Base-by-base conservation (phyloP, 2,329 filamentous ascomycete species). In the Biscogniauxia marginata region DNA sequence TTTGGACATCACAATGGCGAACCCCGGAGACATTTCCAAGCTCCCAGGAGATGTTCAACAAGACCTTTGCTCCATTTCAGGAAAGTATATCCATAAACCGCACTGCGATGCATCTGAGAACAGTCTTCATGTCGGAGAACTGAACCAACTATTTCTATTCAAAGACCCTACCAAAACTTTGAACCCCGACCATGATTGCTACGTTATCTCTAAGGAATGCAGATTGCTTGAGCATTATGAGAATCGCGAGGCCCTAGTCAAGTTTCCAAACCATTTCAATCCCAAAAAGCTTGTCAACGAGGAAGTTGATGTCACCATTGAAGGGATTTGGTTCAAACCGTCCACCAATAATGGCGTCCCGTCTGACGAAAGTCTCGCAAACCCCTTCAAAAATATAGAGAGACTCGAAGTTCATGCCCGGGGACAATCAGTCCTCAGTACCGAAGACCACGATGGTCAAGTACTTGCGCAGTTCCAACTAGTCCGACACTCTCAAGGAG, bases 61-160 rank as follows among this genome's bases (percentile, higher is more conserved):
- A 1, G 39, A 50, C 39, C 6, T 65, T 2, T 1, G 19, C 4
- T 58, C 49, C 18, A 49, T 63, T 7, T 8, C 21, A 11, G 66
- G 65, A 4, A 47, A 4, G 0, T 71, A 68, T 49, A 2, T 46
- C 1, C 56, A 62, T 16, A 48, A 56, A 4, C 63, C 65, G 1
- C 25, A 66, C 7, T 74, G 72, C 44, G 71, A 70, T n/a, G 63
- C 65, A 1, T 64, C 72, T 0, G 69, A 71, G 52, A 46, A 65
- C 7, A 68, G 64, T 18, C 61, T 74, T 0, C 66, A 68, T 46
- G 56, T 63, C 13, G 18, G n/a, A 9, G 7, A 52, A 0, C 21
- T 44, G 0, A 43, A 34, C 24, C 20, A 22, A 1, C 48, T 68
- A 1, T 73, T 63, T 30, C 60, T 68, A 25, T 75, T 71, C 65